Percentiles rank a stretch among this genome's conserved stretches.
phyloP scores from a whole-genome alignment of 768 basidiomycete genomes.

The Phallus indusiatus region DNA sequence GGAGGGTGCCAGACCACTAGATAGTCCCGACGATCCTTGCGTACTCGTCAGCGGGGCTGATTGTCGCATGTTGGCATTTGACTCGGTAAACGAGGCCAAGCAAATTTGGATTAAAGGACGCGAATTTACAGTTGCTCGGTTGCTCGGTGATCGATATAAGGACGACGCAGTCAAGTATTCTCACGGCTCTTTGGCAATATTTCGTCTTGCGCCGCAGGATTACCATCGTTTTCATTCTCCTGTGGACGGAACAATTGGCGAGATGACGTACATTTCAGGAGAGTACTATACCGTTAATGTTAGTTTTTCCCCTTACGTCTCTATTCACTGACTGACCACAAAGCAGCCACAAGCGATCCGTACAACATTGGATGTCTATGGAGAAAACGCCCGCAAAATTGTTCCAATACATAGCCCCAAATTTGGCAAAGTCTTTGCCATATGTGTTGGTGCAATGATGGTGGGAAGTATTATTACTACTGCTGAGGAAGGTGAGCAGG shows the following conservation, averaged over 20 bases:
- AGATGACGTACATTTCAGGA: slow-evolving; percentile 74
- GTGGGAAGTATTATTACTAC: slow-evolving; percentile 85
- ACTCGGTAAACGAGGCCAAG: slow-evolving; percentile 78
- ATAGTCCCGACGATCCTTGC: slow-evolving; percentile 60
- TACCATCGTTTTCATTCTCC: slow-evolving; percentile 92
- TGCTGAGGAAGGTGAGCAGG: slow-evolving; percentile 71
- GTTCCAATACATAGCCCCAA: slow-evolving; percentile 84
- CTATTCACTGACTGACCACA: background rate
- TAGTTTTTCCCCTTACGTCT: slow-evolving; percentile 15
- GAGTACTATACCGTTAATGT: slow-evolving; percentile 97
- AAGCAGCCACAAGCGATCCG: slow-evolving; percentile 85
- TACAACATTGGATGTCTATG: slow-evolving; percentile 83
- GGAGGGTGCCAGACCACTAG: slow-evolving; percentile 65
- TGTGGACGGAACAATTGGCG: slow-evolving; percentile 76
- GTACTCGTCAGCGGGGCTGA: slow-evolving; percentile 87
- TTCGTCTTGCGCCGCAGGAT: slow-evolving; percentile 88
- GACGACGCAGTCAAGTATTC: slow-evolving; percentile 58
- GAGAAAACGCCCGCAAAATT: slow-evolving; percentile 89
- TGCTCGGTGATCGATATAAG: slow-evolving; percentile 75
- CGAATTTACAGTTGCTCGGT: slow-evolving; percentile 72
- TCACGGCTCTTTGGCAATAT: slow-evolving; percentile 82
- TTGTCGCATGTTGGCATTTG: slow-evolving; percentile 93
- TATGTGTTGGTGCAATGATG: slow-evolving; percentile 93
- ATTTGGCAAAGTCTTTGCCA: slow-evolving; percentile 88
- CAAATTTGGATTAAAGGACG: slow-evolving; percentile 95